phyloP scores from a whole-genome alignment of 148 eudicot species.

The Agrostemma githago region DNA sequence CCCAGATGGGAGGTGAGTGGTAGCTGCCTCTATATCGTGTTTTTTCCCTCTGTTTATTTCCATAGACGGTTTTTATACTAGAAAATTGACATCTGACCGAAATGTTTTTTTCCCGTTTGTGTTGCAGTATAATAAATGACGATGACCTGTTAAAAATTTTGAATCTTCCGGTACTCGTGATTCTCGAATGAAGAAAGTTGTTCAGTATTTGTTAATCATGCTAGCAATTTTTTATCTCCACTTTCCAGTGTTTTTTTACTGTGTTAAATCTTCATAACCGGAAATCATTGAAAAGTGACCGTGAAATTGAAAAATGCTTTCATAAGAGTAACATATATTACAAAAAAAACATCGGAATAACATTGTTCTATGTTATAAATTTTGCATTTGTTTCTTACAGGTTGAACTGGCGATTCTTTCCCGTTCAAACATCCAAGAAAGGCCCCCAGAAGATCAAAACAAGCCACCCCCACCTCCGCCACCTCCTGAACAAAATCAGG shows the following conservation, averaged over 20 bases:
- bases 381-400: conserved; percentile 40
- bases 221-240: conserved; percentile 8
- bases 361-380: neutral
- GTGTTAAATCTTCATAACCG: conserved; percentile 4
- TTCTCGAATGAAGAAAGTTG: conserved; percentile 94
- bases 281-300: neutral
- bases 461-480: conserved; percentile 97
- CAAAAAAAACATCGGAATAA: neutral
- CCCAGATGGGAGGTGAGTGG: conserved; percentile 91
- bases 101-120: neutral
- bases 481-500: conserved; percentile 92
- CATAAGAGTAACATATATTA: too few species aligned
- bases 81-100: too few species aligned
- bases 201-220: conserved; percentile 38
- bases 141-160: conserved; percentile 75
- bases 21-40: neutral
- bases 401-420: conserved; percentile 97
- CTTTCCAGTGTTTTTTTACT: neutral
- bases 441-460: conserved; percentile 74
- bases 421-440: conserved; percentile 72
- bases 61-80: too few species aligned
- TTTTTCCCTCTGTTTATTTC: too few species aligned
- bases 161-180: conserved; percentile 66
- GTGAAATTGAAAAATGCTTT: too few species aligned
- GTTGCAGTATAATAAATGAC: conserved; percentile 67